These are phyloP conservation scores for Pseudohalonectria lignicola DNA, from an alignment of 2,329 filamentous ascomycete species.

Conservation along the genomic window DNA sequence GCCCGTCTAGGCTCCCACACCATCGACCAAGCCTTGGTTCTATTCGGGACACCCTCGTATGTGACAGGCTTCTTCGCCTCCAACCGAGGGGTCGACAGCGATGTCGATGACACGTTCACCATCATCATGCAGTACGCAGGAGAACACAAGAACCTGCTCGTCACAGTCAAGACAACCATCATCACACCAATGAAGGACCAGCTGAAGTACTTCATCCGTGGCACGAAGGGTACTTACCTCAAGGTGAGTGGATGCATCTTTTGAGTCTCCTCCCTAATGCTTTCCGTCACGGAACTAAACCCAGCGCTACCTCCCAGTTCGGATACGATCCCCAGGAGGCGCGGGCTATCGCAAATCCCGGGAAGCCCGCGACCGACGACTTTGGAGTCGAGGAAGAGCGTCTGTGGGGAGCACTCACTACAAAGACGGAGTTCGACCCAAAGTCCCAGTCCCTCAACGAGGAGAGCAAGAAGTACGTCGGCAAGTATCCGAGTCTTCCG, in stretches of 20 bases:
- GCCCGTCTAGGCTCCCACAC: constrained; percentile 40
- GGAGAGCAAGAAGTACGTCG: constrained; percentile 19
- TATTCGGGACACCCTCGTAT: constrained; percentile 45
- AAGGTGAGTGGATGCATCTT: constrained; percentile 23
- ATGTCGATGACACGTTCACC: constrained; percentile 37
- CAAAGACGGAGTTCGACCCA: constrained; percentile 20
- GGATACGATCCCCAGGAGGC: constrained; percentile 23
- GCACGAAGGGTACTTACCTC: constrained; percentile 40
- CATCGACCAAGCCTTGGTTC: constrained; percentile 46
- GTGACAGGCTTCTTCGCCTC: constrained; percentile 46
- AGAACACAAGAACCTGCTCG: constrained; percentile 32
- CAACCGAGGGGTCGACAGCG: constrained; percentile 31
- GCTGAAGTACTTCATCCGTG: constrained; percentile 45
- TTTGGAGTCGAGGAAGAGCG: constrained; percentile 23
- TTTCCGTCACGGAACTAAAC: no score
- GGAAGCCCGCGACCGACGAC: constrained; percentile 9
- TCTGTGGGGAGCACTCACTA: constrained; percentile 24
- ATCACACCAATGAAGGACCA: constrained; percentile 49
- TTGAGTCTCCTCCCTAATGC: no score
- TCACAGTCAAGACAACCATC: constrained; percentile 49
- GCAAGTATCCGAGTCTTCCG: constrained; percentile 22
- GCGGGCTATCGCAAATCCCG: constrained; percentile 8
- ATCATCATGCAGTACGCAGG: constrained; percentile 46
- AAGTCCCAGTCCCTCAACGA: constrained; percentile 16
- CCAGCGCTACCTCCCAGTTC: constrained; percentile 3